Conservation (phyloP, 306 rosid species). For the Luffa acutangula region DNA sequence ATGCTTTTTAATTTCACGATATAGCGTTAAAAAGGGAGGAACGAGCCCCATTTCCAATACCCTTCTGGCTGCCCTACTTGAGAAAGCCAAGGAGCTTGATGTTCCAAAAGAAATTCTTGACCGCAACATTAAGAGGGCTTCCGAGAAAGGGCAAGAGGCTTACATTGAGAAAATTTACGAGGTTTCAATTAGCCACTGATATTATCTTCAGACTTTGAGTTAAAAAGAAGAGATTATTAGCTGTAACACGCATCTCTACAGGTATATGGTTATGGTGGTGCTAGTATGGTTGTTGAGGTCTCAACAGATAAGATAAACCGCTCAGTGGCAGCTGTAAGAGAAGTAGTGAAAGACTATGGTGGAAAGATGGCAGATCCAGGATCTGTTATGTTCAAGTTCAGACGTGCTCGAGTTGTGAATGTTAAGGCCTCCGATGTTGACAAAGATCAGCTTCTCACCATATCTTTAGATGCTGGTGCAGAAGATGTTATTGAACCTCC, state of each 20-base stretch:
- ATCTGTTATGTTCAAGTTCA: constrained; percentile 75
- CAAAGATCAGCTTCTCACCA: constrained; percentile 66
- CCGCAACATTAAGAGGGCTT: constrained; percentile 77
- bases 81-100: constrained; percentile 91
- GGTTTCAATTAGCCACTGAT: constrained; percentile 34
- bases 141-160: constrained; percentile 91
- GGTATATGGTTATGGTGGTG: constrained; percentile 95
- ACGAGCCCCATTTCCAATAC: constrained; percentile 62
- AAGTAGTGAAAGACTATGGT: constrained; percentile 76
- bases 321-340: constrained; percentile 73
- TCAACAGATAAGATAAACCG: constrained; percentile 77
- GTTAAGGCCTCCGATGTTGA: constrained; percentile 54
- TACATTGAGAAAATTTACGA: constrained; percentile 77
- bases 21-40: constrained; percentile 76
- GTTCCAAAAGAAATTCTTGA: constrained; percentile 83
- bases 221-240: background rate
- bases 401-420: constrained; percentile 66
- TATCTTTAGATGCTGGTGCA: constrained; percentile 82
- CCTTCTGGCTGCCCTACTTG: constrained; percentile 60
- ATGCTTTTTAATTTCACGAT: constrained; percentile 9
- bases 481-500: constrained; percentile 92
- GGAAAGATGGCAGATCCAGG: constrained; percentile 98
- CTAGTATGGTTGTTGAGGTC: constrained; percentile 86
- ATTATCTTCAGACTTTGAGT: background rate
- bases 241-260: constrained; percentile 17